Evolutionary conservation across 495 filamentous ascomycete species (phyloP).

Genomic region (Penicillium roqueforti): DNA sequence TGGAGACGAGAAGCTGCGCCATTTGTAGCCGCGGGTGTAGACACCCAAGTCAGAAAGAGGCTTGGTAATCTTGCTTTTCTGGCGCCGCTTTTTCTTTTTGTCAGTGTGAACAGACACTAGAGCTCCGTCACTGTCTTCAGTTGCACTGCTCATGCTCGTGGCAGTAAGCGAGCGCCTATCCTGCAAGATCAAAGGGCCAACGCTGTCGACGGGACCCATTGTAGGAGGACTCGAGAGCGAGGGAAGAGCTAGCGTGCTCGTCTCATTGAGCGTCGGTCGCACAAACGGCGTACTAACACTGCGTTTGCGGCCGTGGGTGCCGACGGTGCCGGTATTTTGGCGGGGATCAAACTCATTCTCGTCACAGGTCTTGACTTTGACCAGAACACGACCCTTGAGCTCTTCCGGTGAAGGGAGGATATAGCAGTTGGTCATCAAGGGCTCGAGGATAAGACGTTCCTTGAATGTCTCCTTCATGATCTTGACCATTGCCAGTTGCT

Average conservation of each 20-base stretch:
- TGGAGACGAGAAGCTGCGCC: slow-evolving; percentile 63
- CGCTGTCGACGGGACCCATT: slow-evolving; percentile 38
- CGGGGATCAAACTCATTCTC: slow-evolving; percentile 39
- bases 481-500: slow-evolving; percentile 84
- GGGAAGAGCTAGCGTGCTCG: slow-evolving; percentile 46
- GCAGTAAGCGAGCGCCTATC: slow-evolving; percentile 51
- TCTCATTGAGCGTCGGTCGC: slow-evolving; percentile 53
- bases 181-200: slow-evolving; percentile 42
- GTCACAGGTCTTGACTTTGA: slow-evolving; percentile 82
- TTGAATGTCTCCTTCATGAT: slow-evolving; percentile 83
- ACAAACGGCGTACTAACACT: slow-evolving; percentile 75
- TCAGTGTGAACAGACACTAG: slow-evolving; percentile 41
- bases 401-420: slow-evolving; percentile 81
- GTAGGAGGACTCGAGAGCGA: slow-evolving; percentile 56
- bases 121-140: slow-evolving; percentile 60
- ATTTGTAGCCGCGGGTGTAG: slow-evolving; percentile 84
- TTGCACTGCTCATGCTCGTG: slow-evolving; percentile 55
- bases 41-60: slow-evolving; percentile 81
- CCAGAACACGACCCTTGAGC: slow-evolving; percentile 73
- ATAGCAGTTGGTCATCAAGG: slow-evolving; percentile 59
- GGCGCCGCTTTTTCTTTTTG: slow-evolving; percentile 49
- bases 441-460: slow-evolving; percentile 69
- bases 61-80: slow-evolving; percentile 80
- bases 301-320: slow-evolving; percentile 62
- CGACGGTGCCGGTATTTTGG: slow-evolving; percentile 36